Evolutionary conservation across 495 filamentous ascomycete species (phyloP), one percentile per base, ranked within the genome.

Genomic region (Bacidia rubella): DNA sequence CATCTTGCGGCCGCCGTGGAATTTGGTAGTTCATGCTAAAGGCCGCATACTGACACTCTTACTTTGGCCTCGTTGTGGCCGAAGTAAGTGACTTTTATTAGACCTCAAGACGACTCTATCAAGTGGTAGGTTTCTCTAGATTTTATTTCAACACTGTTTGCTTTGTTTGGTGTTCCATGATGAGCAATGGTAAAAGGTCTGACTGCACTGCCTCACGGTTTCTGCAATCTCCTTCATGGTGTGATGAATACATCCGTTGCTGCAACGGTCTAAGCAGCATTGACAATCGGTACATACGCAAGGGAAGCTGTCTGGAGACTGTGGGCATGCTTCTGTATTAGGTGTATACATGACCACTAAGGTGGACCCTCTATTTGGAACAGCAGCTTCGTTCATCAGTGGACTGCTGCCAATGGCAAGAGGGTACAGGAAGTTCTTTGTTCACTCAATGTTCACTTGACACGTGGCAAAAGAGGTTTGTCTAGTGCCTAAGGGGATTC

Each of bases 161-260:
- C 29, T 5, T 35, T 35, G 5, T 35, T 15, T 5, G 7, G 15
- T 5, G 29, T 35, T 74, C 75, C 54, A 71, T 78, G 78, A 81
- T 81, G 77, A 52, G 65, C 53, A 53, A 63, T 75, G 78, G 77
- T 80, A 80, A 81, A 81, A 80, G 78, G 78, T 75, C 76, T 68
- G 74, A 81, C 70, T 65, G 63, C 64, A 46, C 26, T 7, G 29
- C 7, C 29, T 15, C 25, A 42, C 35, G 52, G 43, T 45, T 63
- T 53, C 49, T 50, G 47, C 55, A 60, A 69, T 60, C 49, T 54
- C 21, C 35, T 57, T 42, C 35, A n/a, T 17, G 48, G 35, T 40
- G 22, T 49, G 41, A 44, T 17, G 39, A 44, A 43, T 25, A 48
- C 56, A 9, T 17, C 29, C 52, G 45, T 20, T 47, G 10, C 46